Conservation (phyloP, 495 filamentous ascomycete genomes). For the Staphylotrichum longicolle region DNA sequence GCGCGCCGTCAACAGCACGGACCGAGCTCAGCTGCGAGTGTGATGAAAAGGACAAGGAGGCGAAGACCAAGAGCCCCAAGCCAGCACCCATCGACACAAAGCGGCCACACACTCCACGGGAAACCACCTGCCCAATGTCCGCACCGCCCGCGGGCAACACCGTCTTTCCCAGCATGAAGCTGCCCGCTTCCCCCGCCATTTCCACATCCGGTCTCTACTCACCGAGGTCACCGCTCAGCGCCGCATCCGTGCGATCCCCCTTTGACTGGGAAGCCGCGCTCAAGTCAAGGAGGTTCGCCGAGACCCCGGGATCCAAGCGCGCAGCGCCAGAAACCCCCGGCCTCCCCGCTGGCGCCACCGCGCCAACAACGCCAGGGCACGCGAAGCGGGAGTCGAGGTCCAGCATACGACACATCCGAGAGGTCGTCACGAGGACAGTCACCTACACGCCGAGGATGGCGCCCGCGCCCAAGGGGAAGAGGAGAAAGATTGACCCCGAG, state of each 20-base stretch:
- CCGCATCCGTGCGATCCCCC: slow-evolving; percentile 55
- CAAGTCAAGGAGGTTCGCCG: slow-evolving; percentile 51
- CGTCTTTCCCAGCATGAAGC: slow-evolving; percentile 51
- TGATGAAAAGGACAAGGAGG: slow-evolving; percentile 34
- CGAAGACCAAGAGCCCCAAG: slow-evolving; percentile 24
- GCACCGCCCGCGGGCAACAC: slow-evolving; percentile 53
- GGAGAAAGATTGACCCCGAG: slow-evolving; percentile 62
- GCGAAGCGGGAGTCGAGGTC: slow-evolving; percentile 46
- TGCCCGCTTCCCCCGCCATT: slow-evolving; percentile 60
- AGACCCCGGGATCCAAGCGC: slow-evolving; percentile 32
- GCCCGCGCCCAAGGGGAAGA: slow-evolving; percentile 72
- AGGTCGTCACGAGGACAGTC: slow-evolving; percentile 74
- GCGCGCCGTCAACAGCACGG: slow-evolving; percentile 53
- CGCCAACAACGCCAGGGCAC: slow-evolving; percentile 18
- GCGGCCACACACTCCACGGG: slow-evolving; percentile 45
- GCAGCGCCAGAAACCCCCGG: slow-evolving; percentile 37
- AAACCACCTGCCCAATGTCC: slow-evolving; percentile 50
- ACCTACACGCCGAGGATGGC: slow-evolving; percentile 69
- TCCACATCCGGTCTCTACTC: slow-evolving; percentile 46
- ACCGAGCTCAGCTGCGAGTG: slow-evolving; percentile 57
- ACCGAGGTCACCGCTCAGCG: slow-evolving; percentile 50
- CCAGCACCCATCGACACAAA: slow-evolving; percentile 34
- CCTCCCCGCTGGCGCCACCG: slow-evolving; percentile 1
- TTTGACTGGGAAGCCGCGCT: slow-evolving; percentile 61
- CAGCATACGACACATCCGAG: slow-evolving; percentile 57